Conservation (phyloP, 1,284 basidiomycete species). For the Naganishia sp. region DNA sequence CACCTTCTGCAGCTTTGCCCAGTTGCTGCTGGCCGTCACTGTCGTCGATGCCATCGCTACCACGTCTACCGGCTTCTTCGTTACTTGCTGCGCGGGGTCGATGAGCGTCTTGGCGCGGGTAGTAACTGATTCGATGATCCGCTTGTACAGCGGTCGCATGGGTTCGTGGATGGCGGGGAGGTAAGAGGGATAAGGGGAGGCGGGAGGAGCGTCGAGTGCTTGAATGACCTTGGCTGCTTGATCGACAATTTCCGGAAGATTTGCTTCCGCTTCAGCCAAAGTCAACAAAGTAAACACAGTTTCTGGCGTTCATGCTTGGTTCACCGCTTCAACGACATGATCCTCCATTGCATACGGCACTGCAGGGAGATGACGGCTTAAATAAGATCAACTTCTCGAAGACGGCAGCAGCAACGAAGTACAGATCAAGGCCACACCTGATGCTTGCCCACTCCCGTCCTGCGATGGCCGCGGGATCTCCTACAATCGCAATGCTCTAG, state of each 20-base stretch:
- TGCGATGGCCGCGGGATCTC: too few relatives aligned
- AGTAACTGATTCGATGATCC: constrained; percentile 1
- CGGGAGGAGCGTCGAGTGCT: too few relatives aligned
- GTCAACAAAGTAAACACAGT: constrained; percentile 4
- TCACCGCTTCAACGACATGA: too few relatives aligned
- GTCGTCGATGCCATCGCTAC: constrained; percentile 10
- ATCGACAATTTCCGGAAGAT: not conserved
- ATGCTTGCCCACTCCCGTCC: too few relatives aligned
- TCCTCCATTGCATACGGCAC: too few relatives aligned
- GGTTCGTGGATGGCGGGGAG: not conserved
- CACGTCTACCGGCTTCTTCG: constrained; percentile 5
- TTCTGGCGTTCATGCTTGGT: too few relatives aligned
- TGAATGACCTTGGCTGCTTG: too few relatives aligned
- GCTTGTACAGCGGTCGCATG: constrained; percentile 17
- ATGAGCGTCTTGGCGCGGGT: constrained; percentile 6
- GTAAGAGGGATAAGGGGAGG: not conserved
- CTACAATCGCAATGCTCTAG: too few relatives aligned
- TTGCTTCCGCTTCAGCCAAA: not conserved
- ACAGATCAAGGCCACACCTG: too few relatives aligned
- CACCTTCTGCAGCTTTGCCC: constrained; percentile 45
- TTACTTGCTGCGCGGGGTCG: not conserved
- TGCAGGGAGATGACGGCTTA: too few relatives aligned
- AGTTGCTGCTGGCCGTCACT: constrained; percentile 42
- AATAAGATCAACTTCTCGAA: too few relatives aligned
- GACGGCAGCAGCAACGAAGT: too few relatives aligned